Evolutionary conservation across 306 rosid species (phyloP).

Genomic region (Dalbergia oliveri): DNA sequence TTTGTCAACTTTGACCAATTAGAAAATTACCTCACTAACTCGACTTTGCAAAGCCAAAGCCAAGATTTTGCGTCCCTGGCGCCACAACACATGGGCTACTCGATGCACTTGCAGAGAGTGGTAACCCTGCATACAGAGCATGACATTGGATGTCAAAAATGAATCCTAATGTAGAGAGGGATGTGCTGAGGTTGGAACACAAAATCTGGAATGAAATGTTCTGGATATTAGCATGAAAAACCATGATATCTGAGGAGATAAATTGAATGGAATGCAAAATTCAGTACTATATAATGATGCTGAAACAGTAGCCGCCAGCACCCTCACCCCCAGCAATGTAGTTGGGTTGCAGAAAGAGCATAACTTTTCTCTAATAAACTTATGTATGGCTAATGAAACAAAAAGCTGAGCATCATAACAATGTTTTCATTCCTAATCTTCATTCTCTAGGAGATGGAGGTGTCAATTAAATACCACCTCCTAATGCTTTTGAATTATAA

Average conservation of each 20-base stretch:
- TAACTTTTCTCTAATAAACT: background rate
- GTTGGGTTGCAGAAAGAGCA: conserved; percentile 6
- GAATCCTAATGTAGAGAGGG: conserved; percentile 18
- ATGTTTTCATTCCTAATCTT: background rate
- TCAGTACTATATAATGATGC: background rate
- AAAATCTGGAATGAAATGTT: background rate
- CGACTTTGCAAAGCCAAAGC: conserved; percentile 93
- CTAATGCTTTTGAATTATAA: background rate
- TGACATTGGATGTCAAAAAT: conserved; percentile 34
- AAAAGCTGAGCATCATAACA: background rate
- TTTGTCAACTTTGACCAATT: conserved; percentile 36
- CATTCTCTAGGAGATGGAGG: background rate
- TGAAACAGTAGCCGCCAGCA: conserved; percentile 23
- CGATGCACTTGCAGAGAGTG: conserved; percentile 88
- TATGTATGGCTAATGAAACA: conserved; percentile 19
- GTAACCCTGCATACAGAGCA: conserved; percentile 70
- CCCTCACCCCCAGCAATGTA: background rate
- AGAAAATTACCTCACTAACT: conserved; percentile 76
- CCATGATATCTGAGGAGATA: conserved; percentile 32
- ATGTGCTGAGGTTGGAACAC: background rate
- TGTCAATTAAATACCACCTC: background rate
- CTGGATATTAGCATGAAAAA: background rate
- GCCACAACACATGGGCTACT: conserved; percentile 86
- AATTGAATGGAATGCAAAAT: conserved; percentile 6
- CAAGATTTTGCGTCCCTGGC: conserved; percentile 80